Base-by-base conservation (phyloP, 192 early-diverging fungal species). In the Umbelopsis sp. region DNA sequence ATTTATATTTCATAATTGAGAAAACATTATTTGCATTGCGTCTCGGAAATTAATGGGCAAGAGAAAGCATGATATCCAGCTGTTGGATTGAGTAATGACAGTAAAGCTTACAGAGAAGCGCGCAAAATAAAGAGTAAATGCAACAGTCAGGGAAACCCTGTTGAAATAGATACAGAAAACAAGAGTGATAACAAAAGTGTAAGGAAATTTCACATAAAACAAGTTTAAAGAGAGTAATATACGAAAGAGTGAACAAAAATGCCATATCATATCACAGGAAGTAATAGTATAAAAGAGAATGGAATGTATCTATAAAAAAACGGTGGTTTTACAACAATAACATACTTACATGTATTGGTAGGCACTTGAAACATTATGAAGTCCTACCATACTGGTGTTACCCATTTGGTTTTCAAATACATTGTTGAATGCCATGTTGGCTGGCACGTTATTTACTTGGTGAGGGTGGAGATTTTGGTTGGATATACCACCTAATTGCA, bases 321-420 rank as follows among this genome's bases (percentile, higher is more conserved):
- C 18, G 55, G 55, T 61, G 55, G 27, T 61, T 33, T 61, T 61
- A 61, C 55, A 61, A 61, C 55, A 61, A 27, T 41, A 41, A 52
- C 51, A 61, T 61, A 61, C 55, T 61, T 61, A 61, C 55, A 61
- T 61, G 55, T 61, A 61, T 7, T 61, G 55, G 55, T 61, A 61
- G 55, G 55, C 55, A 18, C 55, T 61, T 12, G 55, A 22, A 27
- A 61, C 55, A 20, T 84, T 80, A 69, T 82, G 80, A 70, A 84
- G 72, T 25, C 83, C 83, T 69, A 84, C 73, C 72, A 84, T 80
- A 55, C 83, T 73, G 49, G 71, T 76, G 52, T 81, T 81, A 22
- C 74, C 71, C 64, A 78, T 77, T 52, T 81, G 75, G 70, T 75
- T 49, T 77, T 72, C 80, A 47, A 68, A 44, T 46, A 52, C 48